Evolutionary conservation across 306 rosid genomes (phyloP), one percentile per base, ranked within the genome.

Genomic region (Vigna unguiculata): DNA sequence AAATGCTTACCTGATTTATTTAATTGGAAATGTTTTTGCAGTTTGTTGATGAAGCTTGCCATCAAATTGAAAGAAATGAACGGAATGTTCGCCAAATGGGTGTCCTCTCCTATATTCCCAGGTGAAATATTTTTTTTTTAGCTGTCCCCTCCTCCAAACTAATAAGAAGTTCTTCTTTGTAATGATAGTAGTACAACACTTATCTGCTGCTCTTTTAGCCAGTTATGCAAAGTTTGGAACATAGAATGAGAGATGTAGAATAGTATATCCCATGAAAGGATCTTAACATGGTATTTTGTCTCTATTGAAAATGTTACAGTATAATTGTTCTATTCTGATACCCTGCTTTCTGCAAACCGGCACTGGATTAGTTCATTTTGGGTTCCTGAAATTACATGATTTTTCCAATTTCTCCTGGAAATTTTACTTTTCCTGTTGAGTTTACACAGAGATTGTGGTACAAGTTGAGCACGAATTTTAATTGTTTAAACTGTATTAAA

Each of bases 41-140:
- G 99, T 95, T 95, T 87, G 98, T 95, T 47, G 97, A 95, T 57
- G 99, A 90, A 92, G 99, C 99, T 82, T 95, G 99, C 85, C 97
- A 88, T 86, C 99, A 95, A 84, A 95, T 95, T 79, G 99, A 95
- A 89, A 90, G 93, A 85, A 92, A 91, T 69, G 99, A 92, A 75
- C 93, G 97, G 67, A 95, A 92, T 83, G 96, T 91, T 57, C 90
- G 96, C 67, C 97, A 91, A 83, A 83, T 86, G 80, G 99, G 99
- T 73, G 97, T 92, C 77, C 86, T 95, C 64, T 90, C 99, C 63
- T 95, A 92, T 79, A 95, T 95, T 79, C 93, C 96, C 40, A 90
- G 99, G 97, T 95, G 74, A 87, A 75, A 62, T 25, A 68, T 78
- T 32, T 61, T 32, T 16, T 81, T 81, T 61, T 38, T 70, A 25